A percentile compares a stretch with the other conserved stretches of the same genome.
phyloP scores from a whole-genome alignment of 176 grass and related monocot species.

The Oryza rufipogon region DNA sequence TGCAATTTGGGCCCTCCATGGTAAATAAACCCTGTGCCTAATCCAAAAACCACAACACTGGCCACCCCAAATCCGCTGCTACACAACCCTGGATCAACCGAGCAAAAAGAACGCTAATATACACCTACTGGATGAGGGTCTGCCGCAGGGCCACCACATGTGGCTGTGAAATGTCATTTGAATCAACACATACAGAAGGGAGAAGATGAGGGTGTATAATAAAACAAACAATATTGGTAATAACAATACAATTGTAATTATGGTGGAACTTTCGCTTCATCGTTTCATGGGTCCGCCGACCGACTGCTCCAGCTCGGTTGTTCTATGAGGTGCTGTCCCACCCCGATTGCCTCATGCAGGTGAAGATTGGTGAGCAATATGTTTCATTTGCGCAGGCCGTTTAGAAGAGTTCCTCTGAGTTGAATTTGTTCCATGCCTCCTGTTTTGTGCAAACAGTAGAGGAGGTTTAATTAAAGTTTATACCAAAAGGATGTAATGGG shows the following conservation, averaged over 20 bases:
- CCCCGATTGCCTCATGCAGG: background rate
- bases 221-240: slow-evolving; percentile 15
- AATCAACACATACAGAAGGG: slow-evolving; percentile 40
- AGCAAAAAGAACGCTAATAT: slow-evolving; percentile 51
- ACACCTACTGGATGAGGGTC: slow-evolving; percentile 43
- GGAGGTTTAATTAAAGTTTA: slow-evolving; percentile 9
- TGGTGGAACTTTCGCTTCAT: slow-evolving; percentile 33
- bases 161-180: slow-evolving; percentile 25
- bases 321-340: background rate
- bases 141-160: slow-evolving; percentile 23
- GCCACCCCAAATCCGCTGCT: background rate
- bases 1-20: slow-evolving; percentile 22
- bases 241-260: slow-evolving; percentile 21
- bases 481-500: background rate
- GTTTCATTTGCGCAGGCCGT: background rate
- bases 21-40: slow-evolving; percentile 40
- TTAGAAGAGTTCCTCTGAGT: slow-evolving; percentile 77
- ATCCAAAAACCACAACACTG: slow-evolving; percentile 36
- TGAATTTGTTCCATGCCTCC: slow-evolving; percentile 78
- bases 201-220: slow-evolving; percentile 9
- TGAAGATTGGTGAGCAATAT: slow-evolving; percentile 17
- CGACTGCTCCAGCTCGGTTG: slow-evolving; percentile 7
- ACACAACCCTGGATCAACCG: slow-evolving; percentile 34
- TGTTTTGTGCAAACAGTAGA: slow-evolving; percentile 48
- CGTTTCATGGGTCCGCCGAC: slow-evolving; percentile 8